Evolutionary conservation across 2,329 filamentous ascomycete genomes (phyloP).

Genomic region (Fusarium sp.): DNA sequence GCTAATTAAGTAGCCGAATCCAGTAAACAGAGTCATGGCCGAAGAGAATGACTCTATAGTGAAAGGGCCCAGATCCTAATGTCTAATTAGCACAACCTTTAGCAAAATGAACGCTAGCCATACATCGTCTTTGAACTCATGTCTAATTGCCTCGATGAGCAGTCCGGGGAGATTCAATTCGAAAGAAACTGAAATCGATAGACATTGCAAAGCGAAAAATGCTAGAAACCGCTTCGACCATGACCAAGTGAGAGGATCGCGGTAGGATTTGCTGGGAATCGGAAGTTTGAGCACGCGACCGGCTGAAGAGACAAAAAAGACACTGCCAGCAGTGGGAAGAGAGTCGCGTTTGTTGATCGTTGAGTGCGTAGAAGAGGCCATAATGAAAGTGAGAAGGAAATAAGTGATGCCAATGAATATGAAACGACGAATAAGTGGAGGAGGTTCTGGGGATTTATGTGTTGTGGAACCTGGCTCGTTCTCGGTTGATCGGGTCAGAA

Average conservation of each 20-base stretch:
- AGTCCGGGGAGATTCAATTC: conserved; percentile 30
- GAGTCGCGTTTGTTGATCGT: conserved; percentile 15
- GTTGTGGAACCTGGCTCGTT: too few relatives aligned
- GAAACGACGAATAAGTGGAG: background rate
- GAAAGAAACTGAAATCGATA: conserved; percentile 20
- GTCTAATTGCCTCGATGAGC: background rate
- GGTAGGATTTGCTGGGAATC: conserved; percentile 33
- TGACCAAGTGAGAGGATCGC: conserved; percentile 40
- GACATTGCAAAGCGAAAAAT: conserved; percentile 18
- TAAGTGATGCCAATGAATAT: background rate
- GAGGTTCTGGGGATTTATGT: conserved; percentile 11
- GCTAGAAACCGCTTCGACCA: conserved; percentile 15
- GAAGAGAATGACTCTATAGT: conserved; percentile 1
- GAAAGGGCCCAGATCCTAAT: conserved; percentile 14
- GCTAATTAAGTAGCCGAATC: conserved; percentile 11
- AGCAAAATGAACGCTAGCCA: rapidly evolving
- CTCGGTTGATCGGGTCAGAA: background rate
- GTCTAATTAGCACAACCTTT: rapidly evolving
- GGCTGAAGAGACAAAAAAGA: conserved; percentile 40
- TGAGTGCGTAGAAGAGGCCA: conserved; percentile 10
- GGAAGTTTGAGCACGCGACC: conserved; percentile 35
- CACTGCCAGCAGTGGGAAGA: conserved; percentile 42
- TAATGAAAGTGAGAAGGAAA: background rate
- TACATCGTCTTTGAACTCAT: conserved; percentile 23
- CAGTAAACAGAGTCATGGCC: conserved; percentile 33